Evolutionary conservation across 2,329 filamentous ascomycete genomes (phyloP), one percentile per base, ranked within the genome.

Genomic region (Emericellopsis cladophorae): DNA sequence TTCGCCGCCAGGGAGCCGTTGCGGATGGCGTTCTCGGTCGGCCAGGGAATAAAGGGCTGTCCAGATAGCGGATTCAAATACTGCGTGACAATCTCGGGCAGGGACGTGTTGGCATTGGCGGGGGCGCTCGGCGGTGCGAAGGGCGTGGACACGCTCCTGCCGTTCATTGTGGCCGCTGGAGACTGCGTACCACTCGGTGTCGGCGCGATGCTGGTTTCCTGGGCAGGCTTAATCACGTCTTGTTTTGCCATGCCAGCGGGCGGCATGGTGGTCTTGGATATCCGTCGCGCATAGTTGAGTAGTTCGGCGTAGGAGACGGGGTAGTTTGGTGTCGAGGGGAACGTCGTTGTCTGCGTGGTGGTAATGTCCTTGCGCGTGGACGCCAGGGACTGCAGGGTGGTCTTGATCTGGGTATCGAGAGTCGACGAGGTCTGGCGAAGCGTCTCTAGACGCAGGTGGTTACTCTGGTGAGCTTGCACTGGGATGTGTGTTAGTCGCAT

Each of bases 221-320:
- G 23, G 9, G 29, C 26, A 10, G 40, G 40, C 12, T 32, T 36
- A 15, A 31, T 21, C 18, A n/a, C 22, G n/a, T 41, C 40, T 8
- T 14, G 55, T 46, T 69, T 67, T 11, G 66, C 58, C 38, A 66
- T 64, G 37, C 65, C 64, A 0, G 75, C 75, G 0, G 80, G 80
- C 0, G 86, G 84, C 11, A 87, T 70, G 1, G 86, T 90, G 48
- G 81, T 87, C 55, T 80, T 83, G 57, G 80, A 83, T 53, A 93
- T 92, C 47, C 81, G 79, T 35, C 81, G 81, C 18, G 85, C 86
- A 56, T 86, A 92, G 46, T 68, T 72, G 18, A 93, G 76, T 0
- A 93, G 74, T 49, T 89, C 81, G 36, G 78, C 71, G 53, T 87
- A 85, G 4, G 72, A 72, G 39, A 92, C 72, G 9, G 68, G 60